These are phyloP conservation scores for Diaporthe humulicola DNA, from an alignment of 2,329 filamentous ascomycete genomes.

Conservation along the genomic window DNA sequence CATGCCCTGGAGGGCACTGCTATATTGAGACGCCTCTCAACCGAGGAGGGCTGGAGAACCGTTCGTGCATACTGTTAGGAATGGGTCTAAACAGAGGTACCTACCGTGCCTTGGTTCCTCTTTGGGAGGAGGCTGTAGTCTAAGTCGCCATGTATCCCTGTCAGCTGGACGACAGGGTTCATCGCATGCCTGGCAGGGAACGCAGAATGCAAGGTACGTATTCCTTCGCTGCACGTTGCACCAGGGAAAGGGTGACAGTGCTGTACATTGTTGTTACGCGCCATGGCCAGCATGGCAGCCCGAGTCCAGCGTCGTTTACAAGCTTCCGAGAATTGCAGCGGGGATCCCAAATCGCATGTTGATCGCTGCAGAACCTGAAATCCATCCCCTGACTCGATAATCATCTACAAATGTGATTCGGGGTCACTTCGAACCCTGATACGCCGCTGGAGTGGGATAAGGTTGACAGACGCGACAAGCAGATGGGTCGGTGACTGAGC, in stretches of 20 bases:
- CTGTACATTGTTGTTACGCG: conserved; percentile 9
- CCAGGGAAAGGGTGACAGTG: conserved; percentile 25
- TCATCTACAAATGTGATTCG: conserved; percentile 31
- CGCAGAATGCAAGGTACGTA: conserved; percentile 44
- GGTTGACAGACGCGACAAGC: conserved; percentile 31
- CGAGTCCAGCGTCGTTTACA: conserved; percentile 19
- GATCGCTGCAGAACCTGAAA: conserved; percentile 31
- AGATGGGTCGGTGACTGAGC: conserved; percentile 21
- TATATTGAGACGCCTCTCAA: conserved; percentile 55
- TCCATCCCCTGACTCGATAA: conserved; percentile 31
- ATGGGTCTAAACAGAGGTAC: conserved; percentile 36
- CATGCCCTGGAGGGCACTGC: conserved; percentile 54
- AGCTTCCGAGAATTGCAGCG: conserved; percentile 28
- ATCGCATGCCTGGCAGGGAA: conserved; percentile 33
- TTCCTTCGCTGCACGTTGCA: conserved; percentile 35
- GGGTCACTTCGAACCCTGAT: conserved; percentile 22
- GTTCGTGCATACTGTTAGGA: conserved; percentile 34
- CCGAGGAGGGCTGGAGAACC: conserved; percentile 43
- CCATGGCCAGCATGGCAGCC: conserved; percentile 2
- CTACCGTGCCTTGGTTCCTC: conserved; percentile 37
- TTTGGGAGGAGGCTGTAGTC: conserved; percentile 45
- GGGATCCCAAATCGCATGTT: conserved; percentile 14
- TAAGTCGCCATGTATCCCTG: conserved; percentile 42
- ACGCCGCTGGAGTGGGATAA: conserved; percentile 26
- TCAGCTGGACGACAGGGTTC: conserved; percentile 46